These are phyloP conservation scores for Syncephalis plumigaleata DNA, from an alignment of 371 early-diverging fungal species.

Conservation along the genomic window DNA sequence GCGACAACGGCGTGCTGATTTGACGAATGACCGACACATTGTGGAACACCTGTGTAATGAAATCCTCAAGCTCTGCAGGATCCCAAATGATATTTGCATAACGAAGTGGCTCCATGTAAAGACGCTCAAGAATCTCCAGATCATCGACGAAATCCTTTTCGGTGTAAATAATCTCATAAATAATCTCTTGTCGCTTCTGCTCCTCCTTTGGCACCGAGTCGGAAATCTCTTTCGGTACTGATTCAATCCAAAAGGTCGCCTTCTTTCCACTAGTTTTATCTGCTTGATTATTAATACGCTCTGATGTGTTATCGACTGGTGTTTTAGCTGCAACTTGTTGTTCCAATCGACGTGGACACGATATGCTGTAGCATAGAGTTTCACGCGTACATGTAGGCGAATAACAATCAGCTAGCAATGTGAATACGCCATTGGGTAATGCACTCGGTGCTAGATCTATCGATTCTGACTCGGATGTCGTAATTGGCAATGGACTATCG, in stretches of 20 bases:
- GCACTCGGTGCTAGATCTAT: slow-evolving; percentile 14
- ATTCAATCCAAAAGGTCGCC: slow-evolving; percentile 32
- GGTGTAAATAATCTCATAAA: slow-evolving; percentile 78
- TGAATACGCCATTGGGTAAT: slow-evolving; percentile 60
- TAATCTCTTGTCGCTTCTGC: slow-evolving; percentile 76
- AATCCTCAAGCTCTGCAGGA: slow-evolving; percentile 27
- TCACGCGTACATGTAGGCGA: slow-evolving; percentile 76
- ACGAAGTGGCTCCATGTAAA: slow-evolving; percentile 57
- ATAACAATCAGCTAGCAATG: slow-evolving; percentile 73
- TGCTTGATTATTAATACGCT: not conserved
- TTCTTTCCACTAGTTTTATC: not conserved
- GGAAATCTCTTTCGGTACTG: slow-evolving; percentile 46
- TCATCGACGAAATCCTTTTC: slow-evolving; percentile 84
- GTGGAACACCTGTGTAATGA: slow-evolving; percentile 63
- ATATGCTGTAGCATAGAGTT: slow-evolving; percentile 62
- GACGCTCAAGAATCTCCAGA: slow-evolving; percentile 42
- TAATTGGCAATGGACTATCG: too few species aligned
- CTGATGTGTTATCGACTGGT: not conserved
- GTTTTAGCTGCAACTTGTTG: slow-evolving; percentile 10
- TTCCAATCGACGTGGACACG: slow-evolving; percentile 62
- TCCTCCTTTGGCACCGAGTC: slow-evolving; percentile 52
- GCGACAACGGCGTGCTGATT: slow-evolving; percentile 46
- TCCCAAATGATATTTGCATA: slow-evolving; percentile 36
- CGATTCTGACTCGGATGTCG: slow-evolving; percentile 6
- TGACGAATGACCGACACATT: slow-evolving; percentile 56